phyloP scores from a whole-genome alignment of 2,329 filamentous ascomycete genomes.

The Pleochaeta shiraiana region DNA sequence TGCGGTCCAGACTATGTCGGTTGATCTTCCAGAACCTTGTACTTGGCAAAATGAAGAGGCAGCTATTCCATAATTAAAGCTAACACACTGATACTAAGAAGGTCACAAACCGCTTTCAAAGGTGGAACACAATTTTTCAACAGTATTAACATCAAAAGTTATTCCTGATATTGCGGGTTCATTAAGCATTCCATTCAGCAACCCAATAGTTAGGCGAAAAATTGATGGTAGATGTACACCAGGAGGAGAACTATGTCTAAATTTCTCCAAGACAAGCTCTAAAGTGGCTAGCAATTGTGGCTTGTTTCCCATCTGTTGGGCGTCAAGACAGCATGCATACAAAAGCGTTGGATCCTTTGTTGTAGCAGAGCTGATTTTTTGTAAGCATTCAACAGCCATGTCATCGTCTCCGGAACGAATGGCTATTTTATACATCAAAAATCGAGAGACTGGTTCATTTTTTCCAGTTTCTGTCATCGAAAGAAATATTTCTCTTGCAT shows the following conservation, averaged over 20 bases:
- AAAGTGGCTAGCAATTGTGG: conserved; percentile 35
- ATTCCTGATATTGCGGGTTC: conserved; percentile 4
- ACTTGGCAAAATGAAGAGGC: conserved; percentile 21
- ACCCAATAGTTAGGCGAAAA: conserved; percentile 35
- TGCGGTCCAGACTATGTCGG: conserved; percentile 27
- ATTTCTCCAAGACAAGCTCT: conserved; percentile 34
- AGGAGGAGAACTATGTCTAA: conserved; percentile 25
- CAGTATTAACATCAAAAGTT: conserved; percentile 5
- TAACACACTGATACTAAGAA: neutral
- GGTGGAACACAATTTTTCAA: conserved; percentile 30
- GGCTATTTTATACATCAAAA: conserved; percentile 54
- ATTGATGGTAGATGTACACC: conserved; percentile 39
- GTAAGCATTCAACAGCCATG: conserved; percentile 40
- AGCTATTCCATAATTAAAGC: conserved; percentile 9
- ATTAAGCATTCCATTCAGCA: conserved; percentile 25
- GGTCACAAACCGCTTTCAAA: conserved; percentile 26
- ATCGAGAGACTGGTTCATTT: conserved; percentile 43
- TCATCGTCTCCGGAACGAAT: conserved; percentile 34
- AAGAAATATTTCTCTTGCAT: conserved; percentile 32
- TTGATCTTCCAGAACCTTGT: conserved; percentile 17
- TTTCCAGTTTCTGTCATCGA: conserved; percentile 35
- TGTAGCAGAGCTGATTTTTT: conserved; percentile 31
- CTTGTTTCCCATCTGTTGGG: conserved; percentile 41
- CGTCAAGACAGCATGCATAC: conserved; percentile 62
- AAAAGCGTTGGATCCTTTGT: conserved; percentile 38